Evolutionary conservation across 441 rosid genomes (phyloP).

Genomic region (Macaranga tanarius): DNA sequence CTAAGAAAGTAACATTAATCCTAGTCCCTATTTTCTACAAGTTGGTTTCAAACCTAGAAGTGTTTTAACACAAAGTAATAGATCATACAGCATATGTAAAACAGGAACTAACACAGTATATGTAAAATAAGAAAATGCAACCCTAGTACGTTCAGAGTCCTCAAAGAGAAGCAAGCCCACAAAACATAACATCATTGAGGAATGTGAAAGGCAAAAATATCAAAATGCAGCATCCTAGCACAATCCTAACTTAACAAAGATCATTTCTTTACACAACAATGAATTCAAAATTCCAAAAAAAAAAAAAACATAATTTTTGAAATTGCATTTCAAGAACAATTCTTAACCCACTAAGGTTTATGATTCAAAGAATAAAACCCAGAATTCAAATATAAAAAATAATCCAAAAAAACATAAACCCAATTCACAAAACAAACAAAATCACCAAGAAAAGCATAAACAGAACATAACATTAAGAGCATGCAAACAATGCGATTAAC

Average conservation of each 20-base stretch:
- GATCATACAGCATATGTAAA: slow-evolving; percentile 1
- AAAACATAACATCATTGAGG: background rate
- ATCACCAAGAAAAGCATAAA: slow-evolving; percentile 4
- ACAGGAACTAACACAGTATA: background rate
- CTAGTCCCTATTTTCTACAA: background rate
- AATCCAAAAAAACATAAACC: background rate
- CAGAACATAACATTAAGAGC: background rate
- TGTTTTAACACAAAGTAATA: background rate
- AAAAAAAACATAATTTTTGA: background rate
- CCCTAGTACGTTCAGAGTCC: background rate
- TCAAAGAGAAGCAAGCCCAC: background rate
- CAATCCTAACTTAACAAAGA: slow-evolving; percentile 11
- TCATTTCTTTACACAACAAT: background rate
- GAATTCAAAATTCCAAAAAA: background rate
- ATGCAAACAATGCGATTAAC: slow-evolving; percentile 28
- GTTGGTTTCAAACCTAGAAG: background rate
- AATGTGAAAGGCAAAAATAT: slow-evolving; percentile 2
- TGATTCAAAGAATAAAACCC: background rate
- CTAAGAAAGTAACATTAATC: slow-evolving; percentile 6
- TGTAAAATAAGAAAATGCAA: background rate
- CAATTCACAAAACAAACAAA: slow-evolving; percentile 10
- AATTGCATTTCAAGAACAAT: slow-evolving; percentile 4
- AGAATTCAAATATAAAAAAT: background rate
- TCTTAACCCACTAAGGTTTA: slow-evolving; percentile 18
- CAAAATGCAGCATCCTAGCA: background rate